Percentiles rank a stretch among this genome's conserved stretches.
These are phyloP conservation scores for Verticillium tricorpus DNA, from an alignment of 2,329 filamentous ascomycete genomes.

Conservation along the genomic window DNA sequence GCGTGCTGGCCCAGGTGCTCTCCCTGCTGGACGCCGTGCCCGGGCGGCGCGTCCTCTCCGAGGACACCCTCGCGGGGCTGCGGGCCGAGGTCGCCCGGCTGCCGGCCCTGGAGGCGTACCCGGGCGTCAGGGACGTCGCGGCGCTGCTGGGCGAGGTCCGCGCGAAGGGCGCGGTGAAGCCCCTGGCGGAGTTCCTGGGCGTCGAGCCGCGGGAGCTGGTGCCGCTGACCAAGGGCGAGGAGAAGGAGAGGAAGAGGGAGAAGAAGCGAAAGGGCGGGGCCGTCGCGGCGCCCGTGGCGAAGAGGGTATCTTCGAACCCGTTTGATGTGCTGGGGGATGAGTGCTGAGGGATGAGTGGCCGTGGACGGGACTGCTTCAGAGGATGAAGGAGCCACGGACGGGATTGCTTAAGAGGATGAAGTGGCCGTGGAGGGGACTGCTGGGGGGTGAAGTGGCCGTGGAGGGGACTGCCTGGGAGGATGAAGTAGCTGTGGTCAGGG, in stretches of 20 bases:
- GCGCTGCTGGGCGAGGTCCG: conserved; percentile 1
- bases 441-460: too few relatives aligned
- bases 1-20: conserved; percentile 48
- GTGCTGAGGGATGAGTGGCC: neutral
- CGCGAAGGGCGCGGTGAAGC: neutral
- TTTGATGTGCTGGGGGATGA: conserved; percentile 8
- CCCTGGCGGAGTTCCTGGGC: conserved; percentile 1
- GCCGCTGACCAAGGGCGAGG: conserved; percentile 4
- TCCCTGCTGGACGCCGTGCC: conserved; percentile 6
- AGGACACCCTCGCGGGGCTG: neutral
- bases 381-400: too few relatives aligned
- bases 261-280: conserved; percentile 4
- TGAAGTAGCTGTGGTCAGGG: too few relatives aligned
- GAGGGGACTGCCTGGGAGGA: too few relatives aligned
- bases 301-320: conserved; percentile 8
- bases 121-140: neutral
- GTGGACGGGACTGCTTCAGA: too few relatives aligned
- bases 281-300: neutral
- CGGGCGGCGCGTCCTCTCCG: neutral
- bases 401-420: too few relatives aligned
- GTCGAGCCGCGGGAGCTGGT: neutral
- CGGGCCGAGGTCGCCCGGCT: conserved; percentile 3
- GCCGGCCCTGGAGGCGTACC: conserved; percentile 6
- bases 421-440: neutral
- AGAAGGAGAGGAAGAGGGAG: conserved; percentile 7